A percentile compares a stretch with the other conserved stretches of the same genome.
Evolutionary conservation across 1,284 basidiomycete genomes (phyloP).

Genomic region (Heterobasidion irregulare): DNA sequence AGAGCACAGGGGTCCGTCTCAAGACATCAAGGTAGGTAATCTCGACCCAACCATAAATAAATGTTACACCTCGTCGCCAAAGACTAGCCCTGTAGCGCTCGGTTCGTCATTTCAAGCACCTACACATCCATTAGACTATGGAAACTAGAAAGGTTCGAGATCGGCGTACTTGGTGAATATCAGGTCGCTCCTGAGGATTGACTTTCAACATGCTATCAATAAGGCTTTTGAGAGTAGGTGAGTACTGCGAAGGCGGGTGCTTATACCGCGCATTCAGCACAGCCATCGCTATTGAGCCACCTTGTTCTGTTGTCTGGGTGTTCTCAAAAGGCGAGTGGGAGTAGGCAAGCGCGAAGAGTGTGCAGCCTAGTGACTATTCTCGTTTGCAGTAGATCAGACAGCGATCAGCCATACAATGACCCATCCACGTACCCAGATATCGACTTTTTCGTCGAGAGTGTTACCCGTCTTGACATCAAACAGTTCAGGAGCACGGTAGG

Average conservation of each 20-base stretch:
- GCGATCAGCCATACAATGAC: background rate
- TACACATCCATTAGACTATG: background rate
- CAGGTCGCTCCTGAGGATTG: slow-evolving; percentile 73
- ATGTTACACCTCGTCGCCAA: background rate
- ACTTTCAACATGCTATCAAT: slow-evolving; percentile 81
- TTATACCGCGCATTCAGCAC: slow-evolving; percentile 87
- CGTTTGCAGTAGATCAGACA: background rate
- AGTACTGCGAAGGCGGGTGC: slow-evolving; percentile 77
- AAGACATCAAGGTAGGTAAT: background rate
- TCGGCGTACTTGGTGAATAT: slow-evolving; percentile 69
- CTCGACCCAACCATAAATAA: background rate
- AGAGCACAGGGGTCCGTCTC: too few species aligned
- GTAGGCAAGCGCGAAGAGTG: slow-evolving; percentile 86
- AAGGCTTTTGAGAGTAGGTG: slow-evolving; percentile 70
- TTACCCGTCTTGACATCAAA: slow-evolving; percentile 92
- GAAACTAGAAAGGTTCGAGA: background rate
- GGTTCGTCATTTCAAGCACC: background rate
- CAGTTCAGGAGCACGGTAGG: slow-evolving; percentile 89
- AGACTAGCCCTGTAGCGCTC: background rate
- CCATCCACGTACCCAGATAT: slow-evolving; percentile 75
- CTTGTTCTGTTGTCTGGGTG: slow-evolving; percentile 77
- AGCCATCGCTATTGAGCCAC: slow-evolving; percentile 92
- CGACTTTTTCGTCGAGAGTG: slow-evolving; percentile 87
- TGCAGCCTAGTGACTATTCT: slow-evolving; percentile 83
- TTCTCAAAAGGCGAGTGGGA: slow-evolving; percentile 92